Conservation (phyloP, 495 filamentous ascomycete species). For the Tricharina praecox region DNA sequence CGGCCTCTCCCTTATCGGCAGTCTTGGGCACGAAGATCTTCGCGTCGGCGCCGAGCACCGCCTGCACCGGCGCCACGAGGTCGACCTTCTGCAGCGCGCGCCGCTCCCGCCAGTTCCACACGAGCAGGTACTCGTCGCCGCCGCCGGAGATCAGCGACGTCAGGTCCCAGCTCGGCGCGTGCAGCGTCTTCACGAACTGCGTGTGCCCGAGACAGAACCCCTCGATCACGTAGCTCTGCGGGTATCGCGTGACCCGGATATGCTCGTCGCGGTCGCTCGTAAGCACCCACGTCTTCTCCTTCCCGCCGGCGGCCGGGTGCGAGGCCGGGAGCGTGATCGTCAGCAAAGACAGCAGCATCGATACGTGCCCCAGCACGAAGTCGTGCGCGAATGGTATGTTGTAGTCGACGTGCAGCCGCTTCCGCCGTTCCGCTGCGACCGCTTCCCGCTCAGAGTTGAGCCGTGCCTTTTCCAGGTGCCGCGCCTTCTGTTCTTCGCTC, state of each 20-base stretch:
- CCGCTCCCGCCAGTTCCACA: constrained; percentile 64
- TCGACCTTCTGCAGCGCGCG: constrained; percentile 37
- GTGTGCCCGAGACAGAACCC: constrained; percentile 72
- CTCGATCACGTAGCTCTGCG: constrained; percentile 79
- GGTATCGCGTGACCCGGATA: constrained; percentile 73
- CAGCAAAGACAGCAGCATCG: constrained; percentile 66
- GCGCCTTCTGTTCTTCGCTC: constrained; percentile 10
- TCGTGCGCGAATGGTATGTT: constrained; percentile 47
- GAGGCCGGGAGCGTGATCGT: constrained; percentile 24
- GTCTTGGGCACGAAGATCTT: constrained; percentile 5
- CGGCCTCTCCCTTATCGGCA: not conserved
- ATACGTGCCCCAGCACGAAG: constrained; percentile 79
- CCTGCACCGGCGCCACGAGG: constrained; percentile 31
- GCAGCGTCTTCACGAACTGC: constrained; percentile 62
- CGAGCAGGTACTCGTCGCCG: constrained; percentile 56
- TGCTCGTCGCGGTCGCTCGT: constrained; percentile 93
- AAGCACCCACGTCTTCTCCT: constrained; percentile 50
- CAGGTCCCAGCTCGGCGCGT: constrained; percentile 38
- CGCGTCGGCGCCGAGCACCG: constrained; percentile 13
- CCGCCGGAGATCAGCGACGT: constrained; percentile 65
- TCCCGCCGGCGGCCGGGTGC: constrained; percentile 18
- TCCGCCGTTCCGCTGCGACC: constrained; percentile 19
- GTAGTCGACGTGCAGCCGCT: constrained; percentile 29
- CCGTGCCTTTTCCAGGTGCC: constrained; percentile 7
- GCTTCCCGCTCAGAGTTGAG: constrained; percentile 7